Percentiles rank a stretch among this genome's conserved stretches.
Conservation (phyloP, 805 yeast genomes). For the Kuraishia ogatae region DNA sequence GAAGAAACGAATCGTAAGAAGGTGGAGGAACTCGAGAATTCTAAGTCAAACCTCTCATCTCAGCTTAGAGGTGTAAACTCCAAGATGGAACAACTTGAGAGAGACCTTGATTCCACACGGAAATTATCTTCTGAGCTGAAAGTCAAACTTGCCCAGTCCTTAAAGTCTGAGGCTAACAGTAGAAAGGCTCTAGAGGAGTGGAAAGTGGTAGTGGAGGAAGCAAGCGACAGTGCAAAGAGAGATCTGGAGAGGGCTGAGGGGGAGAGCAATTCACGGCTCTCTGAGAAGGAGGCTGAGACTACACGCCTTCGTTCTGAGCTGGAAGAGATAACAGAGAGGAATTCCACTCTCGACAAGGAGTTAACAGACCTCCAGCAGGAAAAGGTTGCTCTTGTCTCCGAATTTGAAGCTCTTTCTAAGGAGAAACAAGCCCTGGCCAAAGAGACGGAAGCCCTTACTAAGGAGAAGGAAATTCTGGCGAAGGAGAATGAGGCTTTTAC, state of each 20-base stretch:
- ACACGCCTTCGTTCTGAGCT: constrained; percentile 4
- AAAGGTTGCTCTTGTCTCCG: neutral
- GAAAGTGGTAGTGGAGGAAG: neutral
- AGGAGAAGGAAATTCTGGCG: neutral
- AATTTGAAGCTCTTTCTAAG: neutral
- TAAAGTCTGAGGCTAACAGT: neutral
- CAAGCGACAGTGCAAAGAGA: neutral
- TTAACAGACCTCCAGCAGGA: neutral
- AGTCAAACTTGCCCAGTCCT: constrained; percentile 15
- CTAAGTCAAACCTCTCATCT: neutral
- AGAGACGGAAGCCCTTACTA: neutral
- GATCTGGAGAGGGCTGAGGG: neutral
- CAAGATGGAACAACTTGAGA: constrained; percentile 6
- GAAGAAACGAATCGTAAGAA: constrained; percentile 7
- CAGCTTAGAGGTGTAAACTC: constrained; percentile 9
- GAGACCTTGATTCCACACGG: constrained; percentile 1
- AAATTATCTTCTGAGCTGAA: constrained; percentile 7
- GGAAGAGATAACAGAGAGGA: constrained; percentile 7
- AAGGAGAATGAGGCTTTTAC: neutral
- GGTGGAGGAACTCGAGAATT: constrained; percentile 10
- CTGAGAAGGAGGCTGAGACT: constrained; percentile 25
- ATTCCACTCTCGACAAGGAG: constrained; percentile 3
- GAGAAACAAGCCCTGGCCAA: neutral
- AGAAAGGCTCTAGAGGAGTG: neutral
- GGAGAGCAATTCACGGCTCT: neutral